Evolutionary conservation across 2,329 filamentous ascomycete genomes (phyloP).

Genomic region (Lachnellula hyalina): DNA sequence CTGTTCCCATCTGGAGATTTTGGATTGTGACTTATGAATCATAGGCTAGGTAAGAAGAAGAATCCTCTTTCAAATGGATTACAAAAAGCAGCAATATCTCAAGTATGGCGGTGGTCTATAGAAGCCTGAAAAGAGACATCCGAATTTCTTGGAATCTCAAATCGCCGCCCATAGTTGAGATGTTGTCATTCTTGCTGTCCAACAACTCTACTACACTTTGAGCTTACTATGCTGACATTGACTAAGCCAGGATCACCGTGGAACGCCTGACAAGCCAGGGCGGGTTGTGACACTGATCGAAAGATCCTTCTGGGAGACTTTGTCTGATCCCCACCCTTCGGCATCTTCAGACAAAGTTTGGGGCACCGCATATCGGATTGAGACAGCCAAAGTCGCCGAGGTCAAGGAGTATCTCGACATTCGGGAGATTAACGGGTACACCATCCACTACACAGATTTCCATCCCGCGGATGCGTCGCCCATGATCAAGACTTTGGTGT

Average conservation of each 20-base stretch:
- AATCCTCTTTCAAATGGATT: neutral
- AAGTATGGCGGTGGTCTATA: neutral
- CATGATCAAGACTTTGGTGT: constrained; percentile 62
- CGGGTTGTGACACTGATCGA: constrained; percentile 92
- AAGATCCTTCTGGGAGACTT: constrained; percentile 71
- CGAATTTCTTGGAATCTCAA: neutral
- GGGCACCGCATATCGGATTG: constrained; percentile 89
- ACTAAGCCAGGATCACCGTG: constrained; percentile 83
- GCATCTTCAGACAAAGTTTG: constrained; percentile 64
- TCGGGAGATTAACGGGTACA: constrained; percentile 95
- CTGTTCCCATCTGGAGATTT: constrained; percentile 6
- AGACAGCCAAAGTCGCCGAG: constrained; percentile 64
- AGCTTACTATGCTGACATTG: constrained; percentile 10
- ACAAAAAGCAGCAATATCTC: neutral
- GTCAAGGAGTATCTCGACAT: constrained; percentile 91
- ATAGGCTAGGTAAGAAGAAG: constrained; percentile 31
- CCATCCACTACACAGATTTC: constrained; percentile 86
- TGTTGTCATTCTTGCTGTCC: neutral
- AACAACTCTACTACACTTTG: constrained; percentile 2
- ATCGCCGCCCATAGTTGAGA: neutral
- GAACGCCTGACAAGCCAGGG: constrained; percentile 80
- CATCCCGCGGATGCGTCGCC: constrained; percentile 45
- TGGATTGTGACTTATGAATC: constrained; percentile 11
- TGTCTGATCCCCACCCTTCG: constrained; percentile 61
- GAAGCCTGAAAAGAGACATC: neutral